Evolutionary conservation across 495 filamentous ascomycete species (phyloP).

Genomic region (Xylaria acuta): DNA sequence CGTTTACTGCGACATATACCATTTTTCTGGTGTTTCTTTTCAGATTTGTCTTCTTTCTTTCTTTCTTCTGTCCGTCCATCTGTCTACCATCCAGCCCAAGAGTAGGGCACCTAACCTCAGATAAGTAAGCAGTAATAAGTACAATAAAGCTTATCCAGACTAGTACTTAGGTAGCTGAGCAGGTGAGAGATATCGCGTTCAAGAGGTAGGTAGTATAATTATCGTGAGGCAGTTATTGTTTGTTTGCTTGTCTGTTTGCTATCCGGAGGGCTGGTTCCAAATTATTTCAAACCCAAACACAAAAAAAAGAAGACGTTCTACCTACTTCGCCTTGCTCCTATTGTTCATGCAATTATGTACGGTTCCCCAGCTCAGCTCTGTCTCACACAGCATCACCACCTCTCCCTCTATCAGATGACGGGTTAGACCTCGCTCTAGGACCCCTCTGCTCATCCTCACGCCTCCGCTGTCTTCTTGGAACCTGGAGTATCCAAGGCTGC

Average conservation of each 20-base stretch:
- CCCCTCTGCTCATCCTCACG: conserved; percentile 23
- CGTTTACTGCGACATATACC: too few relatives aligned
- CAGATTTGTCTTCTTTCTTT: not conserved
- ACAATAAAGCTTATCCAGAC: not conserved
- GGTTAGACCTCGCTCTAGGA: conserved; percentile 16
- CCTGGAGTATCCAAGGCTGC: conserved; percentile 28
- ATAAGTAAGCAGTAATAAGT: not conserved
- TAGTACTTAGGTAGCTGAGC: not conserved
- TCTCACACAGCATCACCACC: conserved; percentile 39
- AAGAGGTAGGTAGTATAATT: not conserved
- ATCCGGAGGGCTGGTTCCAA: not conserved
- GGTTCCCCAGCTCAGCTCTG: not conserved
- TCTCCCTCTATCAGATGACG: conserved; percentile 14
- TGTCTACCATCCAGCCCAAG: not conserved
- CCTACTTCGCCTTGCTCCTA: not conserved
- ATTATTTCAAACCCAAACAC: not conserved
- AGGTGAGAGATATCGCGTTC: not conserved
- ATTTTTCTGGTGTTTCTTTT: too few relatives aligned
- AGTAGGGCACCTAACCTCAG: not conserved
- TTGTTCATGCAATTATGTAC: conserved; percentile 14
- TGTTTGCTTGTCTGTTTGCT: not conserved
- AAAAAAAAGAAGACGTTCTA: not conserved
- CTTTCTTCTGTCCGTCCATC: too few relatives aligned
- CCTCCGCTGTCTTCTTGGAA: conserved; percentile 12
- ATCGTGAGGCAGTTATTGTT: not conserved